Base-by-base conservation (phyloP, 2,329 filamentous ascomycete species). In the Fusarium sp. region DNA sequence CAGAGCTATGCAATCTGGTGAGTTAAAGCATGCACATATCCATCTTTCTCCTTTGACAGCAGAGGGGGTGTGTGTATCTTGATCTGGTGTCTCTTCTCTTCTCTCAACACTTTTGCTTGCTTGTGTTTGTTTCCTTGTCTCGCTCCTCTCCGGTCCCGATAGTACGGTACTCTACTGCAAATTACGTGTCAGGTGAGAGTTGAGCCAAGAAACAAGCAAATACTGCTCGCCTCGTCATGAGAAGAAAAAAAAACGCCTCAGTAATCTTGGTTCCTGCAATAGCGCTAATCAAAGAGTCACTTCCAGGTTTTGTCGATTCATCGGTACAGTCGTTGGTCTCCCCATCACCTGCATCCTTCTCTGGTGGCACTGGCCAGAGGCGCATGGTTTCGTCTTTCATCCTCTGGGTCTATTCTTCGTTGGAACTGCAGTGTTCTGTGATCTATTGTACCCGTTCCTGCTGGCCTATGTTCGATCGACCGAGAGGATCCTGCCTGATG, bases 291-390 rank as follows among this genome's bases (percentile, higher is more conserved):
- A 36, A 33, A n/a, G 40, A 58, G 40, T 44, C 31, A n/a, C 44
- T 29, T 55, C 16, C 33, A 88, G 86, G 85, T 79, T 84, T 33
- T 83, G 81, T 35, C 83, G 86, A 59, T 81, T 82, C 14, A 64
- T 84, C 3, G 86, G 86, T 6, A 83, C 85, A 1, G 60, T 86
- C 10, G 77, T 83, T 66, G 85, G 85, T 2, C 77, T 87, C 20
- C 79, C 83, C 6, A 64, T 82, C 12, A 80, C 79, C 49, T 84
- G 83, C 61, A 77, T 77, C 10, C 71, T 86, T 49, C 76, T 85
- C n/a, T 87, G 85, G 85, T 86, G 83, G 79, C 83, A 83, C 71
- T 88, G 87, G 87, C 85, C 85, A 4, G 87, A 87, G 64, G 84
- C 85, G 1, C 84, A 88, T 73, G 82, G 81, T 12, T 88, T 86